phyloP scores from a whole-genome alignment of 768 basidiomycete genomes.

The Termitomyces sp. region DNA sequence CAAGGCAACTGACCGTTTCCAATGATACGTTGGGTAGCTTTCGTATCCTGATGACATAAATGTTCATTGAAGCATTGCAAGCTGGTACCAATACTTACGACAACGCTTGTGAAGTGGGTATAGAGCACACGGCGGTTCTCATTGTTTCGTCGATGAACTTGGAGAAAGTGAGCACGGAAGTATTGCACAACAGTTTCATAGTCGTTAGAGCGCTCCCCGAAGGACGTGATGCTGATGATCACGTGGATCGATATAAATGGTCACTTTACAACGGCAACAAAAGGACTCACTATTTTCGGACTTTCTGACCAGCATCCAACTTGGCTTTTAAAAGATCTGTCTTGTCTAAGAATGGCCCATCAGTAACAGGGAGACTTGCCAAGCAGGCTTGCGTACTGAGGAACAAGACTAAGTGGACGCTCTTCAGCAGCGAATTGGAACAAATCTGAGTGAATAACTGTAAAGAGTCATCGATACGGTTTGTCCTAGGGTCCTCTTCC shows the following conservation, averaged over 20 bases:
- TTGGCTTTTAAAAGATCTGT: slow-evolving; percentile 75
- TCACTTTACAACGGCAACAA: neutral
- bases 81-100: slow-evolving; percentile 38
- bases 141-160: slow-evolving; percentile 76
- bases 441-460: slow-evolving; percentile 85
- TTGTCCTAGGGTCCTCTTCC: slow-evolving; percentile 81
- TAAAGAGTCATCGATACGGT: slow-evolving; percentile 84
- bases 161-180: slow-evolving; percentile 84
- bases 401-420: slow-evolving; percentile 55
- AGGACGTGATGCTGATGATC: slow-evolving; percentile 65
- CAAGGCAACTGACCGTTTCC: slow-evolving; percentile 55
- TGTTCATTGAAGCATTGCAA: neutral
- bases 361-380: neutral
- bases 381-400: slow-evolving; percentile 37
- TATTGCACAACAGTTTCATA: slow-evolving; percentile 80
- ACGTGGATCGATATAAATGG: neutral
- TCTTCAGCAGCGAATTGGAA: slow-evolving; percentile 74
- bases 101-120: slow-evolving; percentile 77
- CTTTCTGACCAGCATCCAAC: slow-evolving; percentile 60
- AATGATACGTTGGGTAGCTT: slow-evolving; percentile 79
- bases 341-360: slow-evolving; percentile 45
- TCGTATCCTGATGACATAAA: slow-evolving; percentile 55
- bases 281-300: slow-evolving; percentile 70
- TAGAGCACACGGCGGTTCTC: slow-evolving; percentile 78
- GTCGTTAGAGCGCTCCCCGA: slow-evolving; percentile 74